Percentiles rank a stretch among this genome's conserved stretches.
These are phyloP conservation scores for Pyronema omphalodes DNA, from an alignment of 495 filamentous ascomycete species.

Conservation along the genomic window DNA sequence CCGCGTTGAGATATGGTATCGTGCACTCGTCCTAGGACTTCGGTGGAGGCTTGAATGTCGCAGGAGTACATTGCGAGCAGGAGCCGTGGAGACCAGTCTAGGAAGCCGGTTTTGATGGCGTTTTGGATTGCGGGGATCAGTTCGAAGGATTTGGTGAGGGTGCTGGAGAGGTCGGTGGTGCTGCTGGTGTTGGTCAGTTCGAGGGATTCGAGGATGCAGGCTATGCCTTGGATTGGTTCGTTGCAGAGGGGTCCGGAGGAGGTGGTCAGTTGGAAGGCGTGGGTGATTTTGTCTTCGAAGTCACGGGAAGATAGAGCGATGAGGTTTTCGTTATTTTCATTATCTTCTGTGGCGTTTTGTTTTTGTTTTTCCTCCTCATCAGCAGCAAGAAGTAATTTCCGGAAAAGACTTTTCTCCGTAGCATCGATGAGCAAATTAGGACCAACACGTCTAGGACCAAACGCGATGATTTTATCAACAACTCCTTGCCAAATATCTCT, in stretches of 20 bases:
- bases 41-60: slow-evolving; percentile 89
- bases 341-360: neutral
- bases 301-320: slow-evolving; percentile 49
- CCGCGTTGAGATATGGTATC: slow-evolving; percentile 79
- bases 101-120: slow-evolving; percentile 69
- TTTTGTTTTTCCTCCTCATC: neutral
- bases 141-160: slow-evolving; percentile 77
- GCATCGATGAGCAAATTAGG: slow-evolving; percentile 82
- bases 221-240: slow-evolving; percentile 84
- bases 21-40: slow-evolving; percentile 89
- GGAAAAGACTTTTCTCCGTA: slow-evolving; percentile 52
- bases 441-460: slow-evolving; percentile 69
- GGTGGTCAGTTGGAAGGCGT: slow-evolving; percentile 89
- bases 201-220: slow-evolving; percentile 79
- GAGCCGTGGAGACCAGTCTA: slow-evolving; percentile 87
- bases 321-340: slow-evolving; percentile 24
- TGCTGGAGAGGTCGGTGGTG: no score
- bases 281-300: slow-evolving; percentile 72
- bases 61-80: slow-evolving; percentile 97
- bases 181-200: no score
- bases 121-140: slow-evolving; percentile 73
- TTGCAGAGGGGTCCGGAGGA: slow-evolving; percentile 77
- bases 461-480: slow-evolving; percentile 67
- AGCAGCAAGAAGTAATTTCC: slow-evolving; percentile 35
- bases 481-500: slow-evolving; percentile 59